Base-by-base conservation (phyloP, 2,329 filamentous ascomycete genomes). In the Madurella fahalii region DNA sequence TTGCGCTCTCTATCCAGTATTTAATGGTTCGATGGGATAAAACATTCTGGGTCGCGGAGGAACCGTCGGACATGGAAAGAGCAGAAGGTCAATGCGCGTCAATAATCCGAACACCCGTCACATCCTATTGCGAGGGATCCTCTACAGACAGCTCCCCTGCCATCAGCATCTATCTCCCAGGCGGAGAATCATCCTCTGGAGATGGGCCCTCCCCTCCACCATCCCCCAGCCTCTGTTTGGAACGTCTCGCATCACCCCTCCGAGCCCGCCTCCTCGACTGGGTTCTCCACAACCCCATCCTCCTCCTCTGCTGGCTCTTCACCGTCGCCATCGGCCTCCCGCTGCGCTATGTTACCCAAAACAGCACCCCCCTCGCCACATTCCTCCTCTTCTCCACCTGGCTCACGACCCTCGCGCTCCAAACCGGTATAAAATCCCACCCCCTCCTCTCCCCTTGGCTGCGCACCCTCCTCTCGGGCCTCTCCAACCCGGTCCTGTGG, bases 371-470 rank as follows among this genome's bases (percentile, higher is more conserved):
- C 2, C 68, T 82, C 4, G 74, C 82, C 39, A 74, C 74, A 0
- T 73, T 72, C 20, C 67, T 75, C 12, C 65, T 82, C 4, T 74
- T 78, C 62, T 74, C 77, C 40, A 58, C 77, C 41, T 84, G 81
- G 81, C 70, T 74, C 11, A 63, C 67, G 15, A 70, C 71, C 5
- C 68, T 75, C 2, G 63, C 65, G 1, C 50, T 72, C 2, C 77
- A 80, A 45, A 61, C 65, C 0, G 45, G 58, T 5, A 66, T 76
- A 58, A 75, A 74, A 44, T 43, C 40, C 17, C 31, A 50, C 0
- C 15, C 40, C 0, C n/a, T 3, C 25, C 56, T 59, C 1, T 53
- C 54, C 1, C 61, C 62, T 7, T 50, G 65, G 50, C 67, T 58
- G 2, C 49, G 61, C 18, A 62, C 58, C 4, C 49, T 69, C 2